Evolutionary conservation across 106 monocot species (phyloP).

Genomic region (Dioscorea zingiberensis): DNA sequence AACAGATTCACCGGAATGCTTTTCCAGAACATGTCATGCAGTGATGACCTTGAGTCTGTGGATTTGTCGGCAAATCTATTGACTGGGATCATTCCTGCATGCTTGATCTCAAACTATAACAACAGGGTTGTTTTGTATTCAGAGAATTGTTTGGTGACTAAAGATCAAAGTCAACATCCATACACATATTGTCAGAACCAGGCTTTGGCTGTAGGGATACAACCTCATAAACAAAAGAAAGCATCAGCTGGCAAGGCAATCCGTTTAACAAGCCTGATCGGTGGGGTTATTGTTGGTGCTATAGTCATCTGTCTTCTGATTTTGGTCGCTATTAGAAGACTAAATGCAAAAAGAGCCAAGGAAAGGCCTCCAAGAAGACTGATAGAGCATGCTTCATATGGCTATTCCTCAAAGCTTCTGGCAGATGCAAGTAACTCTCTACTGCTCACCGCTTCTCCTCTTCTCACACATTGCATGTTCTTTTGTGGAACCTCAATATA

Average conservation of each 20-base stretch:
- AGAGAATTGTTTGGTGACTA: slow-evolving; percentile 61
- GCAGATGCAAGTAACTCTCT: slow-evolving; percentile 86
- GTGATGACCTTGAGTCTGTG: slow-evolving; percentile 42
- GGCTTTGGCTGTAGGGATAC: slow-evolving; percentile 82
- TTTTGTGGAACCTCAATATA: too few species aligned
- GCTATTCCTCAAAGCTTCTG: slow-evolving; percentile 68
- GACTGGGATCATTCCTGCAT: slow-evolving; percentile 64
- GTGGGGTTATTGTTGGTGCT: slow-evolving; percentile 18
- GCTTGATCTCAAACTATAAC: slow-evolving; percentile 27
- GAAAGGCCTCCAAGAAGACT: slow-evolving; percentile 56
- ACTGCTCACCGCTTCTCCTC: slow-evolving; percentile 6
- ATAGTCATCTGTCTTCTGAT: slow-evolving; percentile 29
- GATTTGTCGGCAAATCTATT: slow-evolving; percentile 81
- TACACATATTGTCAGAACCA: slow-evolving; percentile 63
- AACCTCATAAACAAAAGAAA: slow-evolving; percentile 31
- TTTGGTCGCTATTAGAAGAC: slow-evolving; percentile 34
- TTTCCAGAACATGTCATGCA: slow-evolving; percentile 64
- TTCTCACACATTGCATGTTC: too few species aligned
- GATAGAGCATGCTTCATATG: slow-evolving; percentile 76
- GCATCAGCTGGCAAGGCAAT: slow-evolving; percentile 21
- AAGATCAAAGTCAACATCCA: slow-evolving; percentile 54
- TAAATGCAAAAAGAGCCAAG: slow-evolving; percentile 16
- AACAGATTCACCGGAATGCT: slow-evolving; percentile 94
- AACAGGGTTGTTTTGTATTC: slow-evolving; percentile 33
- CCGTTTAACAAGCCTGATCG: slow-evolving; percentile 27